A percentile compares a stretch with the other conserved stretches of the same genome.
Conservation (phyloP, 352 stramenopile species). For the Pythium aphanidermatum region DNA sequence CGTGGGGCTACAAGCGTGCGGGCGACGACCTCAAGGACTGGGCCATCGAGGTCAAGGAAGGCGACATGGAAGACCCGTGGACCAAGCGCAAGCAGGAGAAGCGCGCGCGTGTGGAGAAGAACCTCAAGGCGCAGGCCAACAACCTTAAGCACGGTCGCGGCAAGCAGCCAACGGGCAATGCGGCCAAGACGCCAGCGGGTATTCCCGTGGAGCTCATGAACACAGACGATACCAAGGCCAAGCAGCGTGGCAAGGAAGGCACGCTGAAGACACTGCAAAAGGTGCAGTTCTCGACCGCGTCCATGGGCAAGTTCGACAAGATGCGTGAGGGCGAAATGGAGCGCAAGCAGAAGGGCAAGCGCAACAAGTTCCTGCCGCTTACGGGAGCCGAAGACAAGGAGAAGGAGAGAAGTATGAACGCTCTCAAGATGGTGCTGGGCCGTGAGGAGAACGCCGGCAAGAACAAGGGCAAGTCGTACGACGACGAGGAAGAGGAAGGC, state of each 20-base stretch:
- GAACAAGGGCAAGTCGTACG: conserved; percentile 46
- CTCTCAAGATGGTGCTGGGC: conserved; percentile 65
- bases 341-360: conserved; percentile 81
- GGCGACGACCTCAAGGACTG: conserved; percentile 88
- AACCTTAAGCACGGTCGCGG: conserved; percentile 69
- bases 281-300: conserved; percentile 91
- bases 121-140: conserved; percentile 78
- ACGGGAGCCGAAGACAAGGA: conserved; percentile 66
- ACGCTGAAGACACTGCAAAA: conserved; percentile 86
- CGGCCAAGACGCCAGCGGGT: conserved; percentile 53
- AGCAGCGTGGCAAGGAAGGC: conserved; percentile 87
- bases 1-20: conserved; percentile 90
- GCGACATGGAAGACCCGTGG: conserved; percentile 93
- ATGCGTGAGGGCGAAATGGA: conserved; percentile 90
- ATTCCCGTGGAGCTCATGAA: conserved; percentile 90
- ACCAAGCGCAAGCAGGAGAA: conserved; percentile 92
- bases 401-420: conserved; percentile 79
- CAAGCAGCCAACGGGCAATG: conserved; percentile 39
- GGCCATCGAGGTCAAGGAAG: conserved; percentile 92
- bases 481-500: conserved; percentile 48
- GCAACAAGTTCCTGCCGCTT: conserved; percentile 74
- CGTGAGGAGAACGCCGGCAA: conserved; percentile 78
- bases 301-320: conserved; percentile 94
- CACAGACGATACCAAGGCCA: conserved; percentile 58
- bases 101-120: conserved; percentile 89